These are phyloP conservation scores for Vanrija pseudolonga DNA, from an alignment of 1,284 basidiomycete species.

Conservation along the genomic window DNA sequence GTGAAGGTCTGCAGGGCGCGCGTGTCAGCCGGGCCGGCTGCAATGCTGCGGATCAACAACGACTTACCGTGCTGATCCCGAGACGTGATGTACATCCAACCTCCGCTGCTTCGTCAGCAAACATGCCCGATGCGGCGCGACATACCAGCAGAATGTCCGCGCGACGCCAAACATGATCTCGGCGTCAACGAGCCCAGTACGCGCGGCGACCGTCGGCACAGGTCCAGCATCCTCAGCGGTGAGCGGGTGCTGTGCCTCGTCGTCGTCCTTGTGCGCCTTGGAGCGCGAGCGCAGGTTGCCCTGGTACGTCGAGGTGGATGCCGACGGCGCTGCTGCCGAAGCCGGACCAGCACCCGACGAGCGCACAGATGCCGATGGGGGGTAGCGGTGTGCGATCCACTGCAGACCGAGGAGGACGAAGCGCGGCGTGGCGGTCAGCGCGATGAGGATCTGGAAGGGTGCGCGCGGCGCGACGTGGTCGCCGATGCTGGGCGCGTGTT, in stretches of 20 bases:
- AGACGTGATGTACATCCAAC: conserved; percentile 86
- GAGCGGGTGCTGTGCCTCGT: neutral
- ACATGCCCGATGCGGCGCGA: neutral
- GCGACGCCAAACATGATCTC: conserved; percentile 65
- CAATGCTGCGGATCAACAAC: neutral
- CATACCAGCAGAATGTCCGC: conserved; percentile 69
- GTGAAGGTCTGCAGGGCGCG: conserved; percentile 60
- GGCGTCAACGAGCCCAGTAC: conserved; percentile 7
- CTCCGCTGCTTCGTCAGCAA: conserved; percentile 47
- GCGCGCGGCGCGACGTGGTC: conserved; percentile 89
- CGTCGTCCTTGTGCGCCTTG: neutral
- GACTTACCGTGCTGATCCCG: conserved; percentile 44
- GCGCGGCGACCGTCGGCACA: neutral
- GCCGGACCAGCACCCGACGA: neutral
- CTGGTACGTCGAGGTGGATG: neutral
- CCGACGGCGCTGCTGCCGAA: neutral
- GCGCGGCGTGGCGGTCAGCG: conserved; percentile 77
- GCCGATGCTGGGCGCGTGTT: conserved; percentile 61
- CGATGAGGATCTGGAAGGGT: conserved; percentile 86
- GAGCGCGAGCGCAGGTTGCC: conserved; percentile 1
- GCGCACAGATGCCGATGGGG: neutral
- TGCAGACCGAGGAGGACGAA: conserved; percentile 72
- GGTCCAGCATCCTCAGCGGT: neutral
- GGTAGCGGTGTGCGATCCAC: conserved; percentile 58
- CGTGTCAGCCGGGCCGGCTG: neutral